Percentiles rank a stretch among this genome's conserved stretches.
Conservation (phyloP, 2,329 filamentous ascomycete species). For the Simplicillium sp. region DNA sequence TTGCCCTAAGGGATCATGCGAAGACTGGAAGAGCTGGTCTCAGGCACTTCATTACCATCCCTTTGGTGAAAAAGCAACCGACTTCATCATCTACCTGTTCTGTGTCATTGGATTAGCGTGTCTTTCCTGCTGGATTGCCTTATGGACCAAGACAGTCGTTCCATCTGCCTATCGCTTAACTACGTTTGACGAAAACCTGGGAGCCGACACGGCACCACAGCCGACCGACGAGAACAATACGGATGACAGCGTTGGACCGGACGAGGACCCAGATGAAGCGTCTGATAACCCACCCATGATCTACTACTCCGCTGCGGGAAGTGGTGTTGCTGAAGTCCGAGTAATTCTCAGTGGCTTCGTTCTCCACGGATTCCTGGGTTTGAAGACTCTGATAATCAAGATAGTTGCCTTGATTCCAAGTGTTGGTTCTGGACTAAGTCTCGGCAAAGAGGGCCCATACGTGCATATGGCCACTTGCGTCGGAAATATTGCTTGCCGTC, state of each 20-base stretch:
- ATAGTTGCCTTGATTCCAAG: conserved; percentile 74
- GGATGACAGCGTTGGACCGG: conserved; percentile 35
- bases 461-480: conserved; percentile 97
- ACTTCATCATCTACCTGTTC: conserved; percentile 67
- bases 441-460: conserved; percentile 91
- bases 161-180: conserved; percentile 79
- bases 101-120: conserved; percentile 62
- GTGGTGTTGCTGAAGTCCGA: conserved; percentile 92
- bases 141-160: conserved; percentile 89
- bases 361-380: conserved; percentile 85
- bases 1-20: conserved; percentile 46
- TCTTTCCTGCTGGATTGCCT: conserved; percentile 67
- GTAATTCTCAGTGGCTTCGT: conserved; percentile 98
- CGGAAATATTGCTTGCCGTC: conserved; percentile 85
- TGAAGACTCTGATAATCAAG: conserved; percentile 81
- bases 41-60: conserved; percentile 34
- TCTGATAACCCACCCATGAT: conserved; percentile 59
- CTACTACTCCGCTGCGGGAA: conserved; percentile 93
- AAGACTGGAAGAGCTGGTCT: conserved; percentile 48
- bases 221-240: conserved; percentile 27
- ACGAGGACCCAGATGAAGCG: conserved; percentile 24
- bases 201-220: conserved; percentile 43
- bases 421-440: conserved; percentile 82
- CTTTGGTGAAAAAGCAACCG: conserved; percentile 50
- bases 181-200: conserved; percentile 88